Evolutionary conservation across 345 rosid species (phyloP), one percentile per base, ranked within the genome.

Genomic region (Hibiscus tridactylites): DNA sequence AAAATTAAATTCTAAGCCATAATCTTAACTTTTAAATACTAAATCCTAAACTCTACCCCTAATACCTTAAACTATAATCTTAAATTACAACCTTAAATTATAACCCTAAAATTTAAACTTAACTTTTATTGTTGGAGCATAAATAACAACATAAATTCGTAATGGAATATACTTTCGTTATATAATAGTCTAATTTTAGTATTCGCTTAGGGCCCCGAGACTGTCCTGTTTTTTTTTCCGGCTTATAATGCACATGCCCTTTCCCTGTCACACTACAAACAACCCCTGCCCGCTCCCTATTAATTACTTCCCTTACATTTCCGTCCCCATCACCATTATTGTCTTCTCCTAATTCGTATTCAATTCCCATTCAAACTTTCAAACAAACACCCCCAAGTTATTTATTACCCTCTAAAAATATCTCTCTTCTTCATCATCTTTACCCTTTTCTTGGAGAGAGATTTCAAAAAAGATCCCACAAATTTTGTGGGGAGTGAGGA

Each of bases 321-420:
- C 57, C 9, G 3, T 21, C 5, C 57, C 21, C 29, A 3, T 56
- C 28, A 0, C 6, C 29, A 26, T 71, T 47, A 61, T 46, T 58
- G 46, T 61, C 17, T 31, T 31, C n/a, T 50, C 33, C 13, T 13
- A 10, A 47, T 47, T 9, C 15, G 2, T 13, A 49, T 56, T 56
- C 28, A 10, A 47, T 47, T 9, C 15, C 9, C 16, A 49, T 56
- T 56, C 60, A 56, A 67, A 7, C 52, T 53, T 47, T 17, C 58
- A 53, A 17, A 53, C 58, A 47, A 47, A 47, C 52, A 5, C 7
- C 33, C 33, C 42, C 15, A 31, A 21, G 24, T 10, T 10, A 63
- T 65, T 65, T 65, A 65, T 42, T 65, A 65, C 52, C 13, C 61
- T 56, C 69, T 46, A 53, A 42, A 42, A 65, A 44, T 21, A 65